Evolutionary conservation across 1,139 yeast genomes (phyloP), one percentile per base, ranked within the genome.

Genomic region (Zygosaccharomyces pseudobailii): DNA sequence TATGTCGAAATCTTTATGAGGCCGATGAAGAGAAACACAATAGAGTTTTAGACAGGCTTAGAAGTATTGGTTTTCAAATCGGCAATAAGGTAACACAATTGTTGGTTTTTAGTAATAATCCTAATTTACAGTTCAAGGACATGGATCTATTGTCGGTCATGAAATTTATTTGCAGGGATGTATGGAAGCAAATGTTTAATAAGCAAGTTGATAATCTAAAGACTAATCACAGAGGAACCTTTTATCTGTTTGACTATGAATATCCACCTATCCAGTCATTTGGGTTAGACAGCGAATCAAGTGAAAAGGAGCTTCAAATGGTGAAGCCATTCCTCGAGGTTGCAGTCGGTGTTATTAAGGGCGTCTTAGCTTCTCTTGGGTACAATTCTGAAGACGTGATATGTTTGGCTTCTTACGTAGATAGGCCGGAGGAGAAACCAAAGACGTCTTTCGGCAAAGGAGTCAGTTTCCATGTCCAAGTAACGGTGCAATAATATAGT

Each of bases 131-230:
- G 25, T 56, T 72, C 49, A 75, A 75, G 53, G 70, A 79, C 46
- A 67, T 75, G 57, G 92, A 86, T 52, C 73, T 84, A 21, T 67
- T 90, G 41, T 92, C 87, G 55, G 78, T 89, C 43, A 87, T 90
- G 89, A 90, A 90, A 68, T 89, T 88, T 61, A 79, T 90, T 2
- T 89, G 97, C 66, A 78, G 95, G 43, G 97, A 92, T 58, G 84
- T 90, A 32, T 90, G 97, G 97, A 80, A 79, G 57, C 70, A 77
- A 44, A 63, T 90, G 35, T 89, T 81, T 68, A 79, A 82, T 40
- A 92, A 89, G 66, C 97, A 87, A 67, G 87, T 92, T 74, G 96
- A 89, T 66, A 89, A 88, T 60, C 73, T 92, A 52, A 77, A 95
- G 54, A 92, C 98, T 1, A 92, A 92, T 64, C 97, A 92, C 64